Evolutionary conservation across 2,329 filamentous ascomycete genomes (phyloP), one percentile per base, ranked within the genome.

Genomic region (Verticillium longisporum): DNA sequence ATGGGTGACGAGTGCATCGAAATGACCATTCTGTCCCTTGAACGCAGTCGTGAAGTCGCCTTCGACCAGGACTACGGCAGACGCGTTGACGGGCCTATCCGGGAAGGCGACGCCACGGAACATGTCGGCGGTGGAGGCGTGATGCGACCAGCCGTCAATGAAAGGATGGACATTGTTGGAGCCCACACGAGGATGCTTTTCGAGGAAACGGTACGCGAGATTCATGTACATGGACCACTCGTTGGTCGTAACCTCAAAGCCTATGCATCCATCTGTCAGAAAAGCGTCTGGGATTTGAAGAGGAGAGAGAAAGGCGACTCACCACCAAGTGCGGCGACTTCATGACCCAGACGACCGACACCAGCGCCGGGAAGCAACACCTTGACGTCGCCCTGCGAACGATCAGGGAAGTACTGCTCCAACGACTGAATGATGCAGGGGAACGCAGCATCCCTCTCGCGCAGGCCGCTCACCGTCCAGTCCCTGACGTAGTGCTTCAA

Each of bases 141-240:
- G 83, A 64, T 86, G 83, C 0, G 82, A 84, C 77, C 82, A 82
- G n/a, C 72, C 73, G 62, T 85, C 82, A 38, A 84, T 68, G 62
- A 84, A 86, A 0, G 83, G 83, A 63, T 84, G 72, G 13, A 84
- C 66, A 0, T 67, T 66, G 7, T 73, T 66, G 1, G 71, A 65
- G 4, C 69, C 61, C 0, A 65, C 57, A 0, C 50, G n/a, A 3
- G 68, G 64, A 50, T 73, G 65, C 4, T 69, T 67, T 50, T 78
- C 75, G 5, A 84, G 67, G 63, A 78, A 83, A 1, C 82, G 77
- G 63, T 84, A 84, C 0, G 76, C 79, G 1, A 81, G 63, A 61
- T 83, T 84, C 79, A 85, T 83, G 63, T 79, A 85, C 70, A 80
- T 78, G 1, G 81, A 84, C 79, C 79, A 85, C 69, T 86, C 83